phyloP scores from a whole-genome alignment of 192 early-diverging fungal species.

The Haplosporangium gracile region DNA sequence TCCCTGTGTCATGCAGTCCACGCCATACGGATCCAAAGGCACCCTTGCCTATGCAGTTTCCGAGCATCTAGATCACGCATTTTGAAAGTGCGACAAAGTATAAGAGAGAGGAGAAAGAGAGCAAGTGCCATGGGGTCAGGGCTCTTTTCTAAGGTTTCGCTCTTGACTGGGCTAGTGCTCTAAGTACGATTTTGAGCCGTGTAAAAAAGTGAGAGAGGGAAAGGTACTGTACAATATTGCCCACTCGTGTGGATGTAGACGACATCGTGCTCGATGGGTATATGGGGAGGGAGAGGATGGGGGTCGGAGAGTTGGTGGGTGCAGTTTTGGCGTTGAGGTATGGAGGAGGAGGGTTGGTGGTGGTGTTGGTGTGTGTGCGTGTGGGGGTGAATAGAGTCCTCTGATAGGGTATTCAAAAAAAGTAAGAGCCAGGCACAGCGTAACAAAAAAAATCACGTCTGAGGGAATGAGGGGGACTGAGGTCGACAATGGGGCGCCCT shows the following conservation, averaged over 20 bases:
- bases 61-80: slow-evolving; percentile 58
- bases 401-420: background rate
- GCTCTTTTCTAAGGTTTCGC: background rate
- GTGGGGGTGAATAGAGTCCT: background rate
- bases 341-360: background rate
- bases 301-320: background rate
- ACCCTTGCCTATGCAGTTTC: slow-evolving; percentile 82
- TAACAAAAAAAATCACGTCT: background rate
- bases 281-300: background rate
- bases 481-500: too few relatives aligned
- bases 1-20: slow-evolving; percentile 75
- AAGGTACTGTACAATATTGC: slow-evolving; percentile 29
- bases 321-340: background rate
- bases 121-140: background rate
- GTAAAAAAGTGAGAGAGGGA: background rate
- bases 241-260: slow-evolving; percentile 20
- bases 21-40: slow-evolving; percentile 80
- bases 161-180: background rate
- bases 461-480: background rate
- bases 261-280: slow-evolving; percentile 13
- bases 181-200: background rate
- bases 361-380: background rate
- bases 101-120: too few relatives aligned
- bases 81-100: background rate
- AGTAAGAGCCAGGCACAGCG: background rate